Conservation (phyloP, 2,329 filamentous ascomycete species). For the Fusarium duplospermum region DNA sequence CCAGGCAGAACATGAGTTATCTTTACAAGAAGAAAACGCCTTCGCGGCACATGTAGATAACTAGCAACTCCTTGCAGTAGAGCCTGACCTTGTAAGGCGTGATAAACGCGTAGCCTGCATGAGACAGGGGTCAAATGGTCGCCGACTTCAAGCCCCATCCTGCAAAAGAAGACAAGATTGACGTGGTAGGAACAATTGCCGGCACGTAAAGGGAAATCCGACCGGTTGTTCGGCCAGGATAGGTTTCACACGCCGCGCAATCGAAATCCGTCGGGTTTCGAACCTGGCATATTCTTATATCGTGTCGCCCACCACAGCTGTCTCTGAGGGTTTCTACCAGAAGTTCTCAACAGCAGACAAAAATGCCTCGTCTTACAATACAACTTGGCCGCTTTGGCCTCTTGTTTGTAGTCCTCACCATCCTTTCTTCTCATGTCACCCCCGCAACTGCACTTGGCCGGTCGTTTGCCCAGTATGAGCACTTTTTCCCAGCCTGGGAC, state of each 20-base stretch:
- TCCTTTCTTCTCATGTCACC: background rate
- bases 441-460: slow-evolving; percentile 8
- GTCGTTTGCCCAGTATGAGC: slow-evolving; percentile 21
- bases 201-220: background rate
- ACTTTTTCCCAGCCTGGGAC: slow-evolving; percentile 37
- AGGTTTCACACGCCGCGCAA: background rate
- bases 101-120: background rate
- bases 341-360: background rate
- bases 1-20: background rate
- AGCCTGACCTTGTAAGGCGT: background rate
- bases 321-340: background rate
- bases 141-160: background rate
- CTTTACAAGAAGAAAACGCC: background rate
- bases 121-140: background rate
- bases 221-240: background rate
- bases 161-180: background rate
- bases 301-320: background rate
- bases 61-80: background rate
- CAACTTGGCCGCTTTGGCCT: background rate
- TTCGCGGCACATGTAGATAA: background rate
- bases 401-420: background rate
- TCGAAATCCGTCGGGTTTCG: background rate
- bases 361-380: background rate
- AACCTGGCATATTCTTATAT: background rate
- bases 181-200: background rate